These are phyloP conservation scores for Zalaria sp. DNA, from an alignment of 2,329 filamentous ascomycete genomes.

Conservation along the genomic window DNA sequence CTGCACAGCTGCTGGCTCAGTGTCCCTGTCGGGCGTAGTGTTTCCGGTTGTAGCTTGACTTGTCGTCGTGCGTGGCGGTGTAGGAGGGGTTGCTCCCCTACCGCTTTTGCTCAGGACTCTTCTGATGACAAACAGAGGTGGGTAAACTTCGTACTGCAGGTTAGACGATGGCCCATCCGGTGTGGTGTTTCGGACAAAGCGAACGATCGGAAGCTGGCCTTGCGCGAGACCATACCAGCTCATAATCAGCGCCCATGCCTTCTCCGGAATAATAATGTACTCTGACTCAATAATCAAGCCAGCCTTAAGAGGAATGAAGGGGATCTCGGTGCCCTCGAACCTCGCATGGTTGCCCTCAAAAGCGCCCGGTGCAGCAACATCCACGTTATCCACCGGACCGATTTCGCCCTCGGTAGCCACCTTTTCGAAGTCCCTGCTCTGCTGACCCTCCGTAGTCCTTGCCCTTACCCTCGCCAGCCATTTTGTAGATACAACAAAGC, in stretches of 20 bases:
- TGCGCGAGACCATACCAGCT: conserved; percentile 68
- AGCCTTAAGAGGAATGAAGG: conserved; percentile 59
- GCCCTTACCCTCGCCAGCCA: conserved; percentile 68
- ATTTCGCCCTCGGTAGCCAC: conserved; percentile 48
- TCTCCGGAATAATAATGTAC: conserved; percentile 62
- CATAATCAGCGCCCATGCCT: conserved; percentile 69
- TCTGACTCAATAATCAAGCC: conserved; percentile 51
- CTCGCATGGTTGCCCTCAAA: conserved; percentile 12
- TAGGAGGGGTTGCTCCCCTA: conserved; percentile 13
- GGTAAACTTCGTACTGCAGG: conserved; percentile 69
- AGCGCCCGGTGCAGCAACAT: conserved; percentile 44
- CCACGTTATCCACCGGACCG: conserved; percentile 76
- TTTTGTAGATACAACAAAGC: conserved; percentile 61
- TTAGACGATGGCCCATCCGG: conserved; percentile 44
- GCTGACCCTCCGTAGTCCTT: conserved; percentile 44
- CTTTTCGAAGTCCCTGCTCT: conserved; percentile 43
- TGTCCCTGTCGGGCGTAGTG: conserved; percentile 3
- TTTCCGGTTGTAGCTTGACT: conserved; percentile 3
- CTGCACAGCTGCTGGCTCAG: conserved; percentile 36
- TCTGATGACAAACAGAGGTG: conserved; percentile 72
- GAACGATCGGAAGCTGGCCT: conserved; percentile 56
- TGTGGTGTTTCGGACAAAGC: conserved; percentile 65
- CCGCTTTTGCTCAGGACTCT: conserved; percentile 53
- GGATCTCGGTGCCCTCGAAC: conserved; percentile 9
- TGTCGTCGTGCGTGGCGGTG: conserved; percentile 2